Evolutionary conservation across 441 rosid species (phyloP).

Genomic region (Adansonia grandidieri): DNA sequence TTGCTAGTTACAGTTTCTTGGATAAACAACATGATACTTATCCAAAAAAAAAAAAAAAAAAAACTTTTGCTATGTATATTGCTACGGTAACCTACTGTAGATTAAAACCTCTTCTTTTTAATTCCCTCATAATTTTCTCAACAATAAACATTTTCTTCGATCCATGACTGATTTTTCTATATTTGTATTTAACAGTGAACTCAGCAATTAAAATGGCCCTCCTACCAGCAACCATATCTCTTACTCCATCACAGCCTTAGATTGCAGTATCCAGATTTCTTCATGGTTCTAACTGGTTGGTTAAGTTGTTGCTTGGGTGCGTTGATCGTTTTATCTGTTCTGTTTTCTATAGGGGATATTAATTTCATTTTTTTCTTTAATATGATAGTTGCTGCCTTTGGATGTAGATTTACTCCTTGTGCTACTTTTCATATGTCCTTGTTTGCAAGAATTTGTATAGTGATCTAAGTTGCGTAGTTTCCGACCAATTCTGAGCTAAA

Average conservation of each 20-base stretch:
- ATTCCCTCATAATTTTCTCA: no score
- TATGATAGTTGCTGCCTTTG: neutral
- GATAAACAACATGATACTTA: no score
- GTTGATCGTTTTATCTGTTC: neutral
- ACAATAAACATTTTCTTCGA: neutral
- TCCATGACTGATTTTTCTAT: neutral
- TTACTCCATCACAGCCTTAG: conserved; percentile 82
- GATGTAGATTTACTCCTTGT: neutral
- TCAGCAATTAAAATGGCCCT: conserved; percentile 84
- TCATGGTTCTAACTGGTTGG: conserved; percentile 8
- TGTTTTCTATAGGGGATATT: neutral
- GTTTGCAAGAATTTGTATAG: neutral
- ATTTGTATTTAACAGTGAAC: conserved; percentile 18
- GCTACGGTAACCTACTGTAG: neutral
- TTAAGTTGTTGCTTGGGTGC: neutral
- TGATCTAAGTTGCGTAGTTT: neutral
- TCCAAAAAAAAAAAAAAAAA: no score
- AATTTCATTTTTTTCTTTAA: neutral
- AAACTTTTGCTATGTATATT: neutral
- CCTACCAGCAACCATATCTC: conserved; percentile 71
- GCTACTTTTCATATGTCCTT: neutral
- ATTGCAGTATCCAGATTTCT: conserved; percentile 3
- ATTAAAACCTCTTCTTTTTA: no score
- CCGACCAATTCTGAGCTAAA: conserved; percentile 2
- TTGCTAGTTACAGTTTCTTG: no score